These are phyloP conservation scores for Madurella fahalii DNA, from an alignment of 2,329 filamentous ascomycete species.

Conservation along the genomic window DNA sequence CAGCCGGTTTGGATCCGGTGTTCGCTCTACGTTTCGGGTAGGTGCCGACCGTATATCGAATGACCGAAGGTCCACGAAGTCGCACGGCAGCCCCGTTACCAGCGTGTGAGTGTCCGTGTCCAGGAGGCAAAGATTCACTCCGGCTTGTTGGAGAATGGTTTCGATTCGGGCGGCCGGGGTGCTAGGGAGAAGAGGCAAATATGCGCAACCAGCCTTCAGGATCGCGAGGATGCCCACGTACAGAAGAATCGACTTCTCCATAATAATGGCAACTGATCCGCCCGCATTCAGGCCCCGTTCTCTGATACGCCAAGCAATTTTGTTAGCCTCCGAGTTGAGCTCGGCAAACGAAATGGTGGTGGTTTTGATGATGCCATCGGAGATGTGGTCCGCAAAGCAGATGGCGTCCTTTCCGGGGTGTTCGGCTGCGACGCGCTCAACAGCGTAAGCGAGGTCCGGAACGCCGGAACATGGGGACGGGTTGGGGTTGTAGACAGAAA, in stretches of 20 bases:
- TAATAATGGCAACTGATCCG: conserved; percentile 65
- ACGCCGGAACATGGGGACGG: conserved; percentile 33
- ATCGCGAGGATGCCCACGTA: conserved; percentile 73
- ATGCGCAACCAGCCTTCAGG: conserved; percentile 71
- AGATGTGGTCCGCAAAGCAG: conserved; percentile 54
- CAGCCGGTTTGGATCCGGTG: conserved; percentile 45
- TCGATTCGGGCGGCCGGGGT: conserved; percentile 59
- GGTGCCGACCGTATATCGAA: conserved; percentile 25
- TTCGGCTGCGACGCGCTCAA: conserved; percentile 49
- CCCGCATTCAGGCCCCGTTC: conserved; percentile 44
- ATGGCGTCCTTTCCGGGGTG: conserved; percentile 58
- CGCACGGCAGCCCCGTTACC: conserved; percentile 15
- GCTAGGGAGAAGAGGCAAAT: conserved; percentile 73
- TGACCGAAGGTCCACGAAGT: conserved; percentile 34
- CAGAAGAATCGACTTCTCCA: conserved; percentile 70
- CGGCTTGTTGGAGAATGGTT: conserved; percentile 59
- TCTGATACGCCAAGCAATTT: conserved; percentile 54
- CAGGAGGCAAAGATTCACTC: conserved; percentile 43
- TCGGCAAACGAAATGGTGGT: conserved; percentile 57
- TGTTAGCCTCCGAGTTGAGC: conserved; percentile 62
- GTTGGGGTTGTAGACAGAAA: conserved; percentile 48
- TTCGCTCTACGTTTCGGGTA: conserved; percentile 35
- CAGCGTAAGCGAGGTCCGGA: conserved; percentile 46
- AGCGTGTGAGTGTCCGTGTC: conserved; percentile 31
- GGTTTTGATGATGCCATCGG: conserved; percentile 32